Conservation (phyloP, 2,329 filamentous ascomycete species). For the Cryphonectria parasitica region DNA sequence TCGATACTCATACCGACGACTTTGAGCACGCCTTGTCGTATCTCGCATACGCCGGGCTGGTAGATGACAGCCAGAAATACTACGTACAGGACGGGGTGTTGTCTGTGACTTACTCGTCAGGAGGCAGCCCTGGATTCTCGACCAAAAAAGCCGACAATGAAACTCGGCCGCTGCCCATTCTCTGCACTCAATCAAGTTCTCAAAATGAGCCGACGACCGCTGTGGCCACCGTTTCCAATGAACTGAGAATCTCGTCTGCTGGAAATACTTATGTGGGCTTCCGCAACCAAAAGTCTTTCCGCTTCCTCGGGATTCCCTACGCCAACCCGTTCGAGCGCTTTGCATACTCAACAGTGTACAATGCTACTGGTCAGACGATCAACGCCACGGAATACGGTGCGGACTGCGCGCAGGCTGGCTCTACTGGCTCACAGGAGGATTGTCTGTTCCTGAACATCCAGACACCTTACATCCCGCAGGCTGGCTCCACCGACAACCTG, state of each 20-base stretch:
- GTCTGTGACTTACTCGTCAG: slow-evolving; percentile 40
- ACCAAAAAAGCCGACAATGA: slow-evolving; percentile 35
- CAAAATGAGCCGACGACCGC: slow-evolving; percentile 35
- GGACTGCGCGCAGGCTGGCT: slow-evolving; percentile 47
- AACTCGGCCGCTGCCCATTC: slow-evolving; percentile 45
- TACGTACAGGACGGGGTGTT: slow-evolving; percentile 47
- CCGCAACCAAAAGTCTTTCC: slow-evolving; percentile 56
- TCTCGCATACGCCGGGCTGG: slow-evolving; percentile 25
- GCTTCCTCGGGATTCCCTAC: slow-evolving; percentile 27
- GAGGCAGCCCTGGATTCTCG: slow-evolving; percentile 10
- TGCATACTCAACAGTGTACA: slow-evolving; percentile 49
- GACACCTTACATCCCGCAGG: slow-evolving; percentile 45
- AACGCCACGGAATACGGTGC: slow-evolving; percentile 50
- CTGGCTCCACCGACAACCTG: slow-evolving; percentile 38
- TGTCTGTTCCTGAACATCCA: slow-evolving; percentile 55
- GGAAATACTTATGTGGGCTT: slow-evolving; percentile 53
- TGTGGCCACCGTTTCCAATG: slow-evolving; percentile 33
- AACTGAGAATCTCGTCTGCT: slow-evolving; percentile 26
- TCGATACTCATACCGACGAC: slow-evolving; percentile 48
- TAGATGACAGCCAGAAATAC: slow-evolving; percentile 39
- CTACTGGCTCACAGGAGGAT: slow-evolving; percentile 42
- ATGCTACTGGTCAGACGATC: slow-evolving; percentile 47
- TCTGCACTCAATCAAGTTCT: slow-evolving; percentile 54
- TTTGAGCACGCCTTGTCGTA: slow-evolving; percentile 51
- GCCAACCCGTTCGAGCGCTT: slow-evolving; percentile 24